Base-by-base conservation (phyloP, 768 basidiomycete genomes). In the Amanita phalloides region DNA sequence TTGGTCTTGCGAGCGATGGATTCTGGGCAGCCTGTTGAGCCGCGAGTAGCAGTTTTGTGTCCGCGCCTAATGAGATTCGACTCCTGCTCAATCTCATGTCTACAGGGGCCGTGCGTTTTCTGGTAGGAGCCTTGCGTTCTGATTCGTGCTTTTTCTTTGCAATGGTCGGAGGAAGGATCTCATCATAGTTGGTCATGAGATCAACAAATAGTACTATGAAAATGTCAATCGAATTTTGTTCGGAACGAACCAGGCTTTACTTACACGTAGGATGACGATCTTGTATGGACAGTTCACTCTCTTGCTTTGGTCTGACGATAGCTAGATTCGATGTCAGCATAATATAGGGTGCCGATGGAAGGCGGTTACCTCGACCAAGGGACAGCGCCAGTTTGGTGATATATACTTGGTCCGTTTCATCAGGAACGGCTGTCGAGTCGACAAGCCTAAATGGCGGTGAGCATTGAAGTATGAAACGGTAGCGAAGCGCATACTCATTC, bases 1-100 rank as follows among this genome's bases (percentile, higher is more conserved):
- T 58, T n/a, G 57, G 57, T 36, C 64, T 61, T 44, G 64, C 64
- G 17, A 74, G 57, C 2, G 72, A 72, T 47, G 74, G 71, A 51
- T 77, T 77, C 60, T 79, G 79, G 2, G 78, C 78, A 39, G 75
- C 71, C 56, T 82, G 78, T 61, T 90, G 84, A 33, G 80, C 82
- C 11, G 80, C 81, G 14, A 90, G 75, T 11, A 89, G 69, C 54
- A 90, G 83, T 54, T 79, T 74, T 2, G 80, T 69, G 55, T 91
- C 85, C 3, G 77, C 76, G 23, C 82, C 86, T 3, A 78, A 75
- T 2, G 86, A 84, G 49, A 95, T 79, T 51, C 76, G 77, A 57
- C 81, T 79, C 55, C 92, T 76, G 57, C 84, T 90, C 64, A 90
- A 74, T 44, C 92, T 84, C 82, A 93, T 85, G 64, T 96, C 93